Base-by-base conservation (phyloP, 2,329 filamentous ascomycete species). In the Neofusicoccum umdonicola region DNA sequence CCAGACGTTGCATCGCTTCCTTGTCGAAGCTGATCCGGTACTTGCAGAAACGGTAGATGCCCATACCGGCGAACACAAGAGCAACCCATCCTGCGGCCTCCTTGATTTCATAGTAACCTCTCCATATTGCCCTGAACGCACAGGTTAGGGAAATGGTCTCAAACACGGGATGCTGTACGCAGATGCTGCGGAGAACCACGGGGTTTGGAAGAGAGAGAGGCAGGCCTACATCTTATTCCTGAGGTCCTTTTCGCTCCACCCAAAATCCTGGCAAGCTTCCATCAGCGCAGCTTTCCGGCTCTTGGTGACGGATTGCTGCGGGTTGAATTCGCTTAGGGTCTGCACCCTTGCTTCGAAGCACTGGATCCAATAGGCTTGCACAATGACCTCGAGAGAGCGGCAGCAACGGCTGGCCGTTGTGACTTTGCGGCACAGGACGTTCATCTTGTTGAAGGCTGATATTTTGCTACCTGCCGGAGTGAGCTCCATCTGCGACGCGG, bases 41-140 rank as follows among this genome's bases (percentile, higher is more conserved):
- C 69, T 87, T 87, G 80, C 84, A 87, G 71, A 86, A 85, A 7
- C 84, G 79, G 71, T 87, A 87, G 13, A 87, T 80, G 1, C 85
- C 84, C 74, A 83, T 83, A 39, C 85, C 84, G 4, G 84, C 81
- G 67, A 87, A 87, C 1, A 86, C 80, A 3, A 87, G 77, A 11
- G 82, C 79, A 2, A 79, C 81, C 84, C 84, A 87, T 3, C 84
- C 85, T 3, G 82, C 84, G 17, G 80, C 79, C 58, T 85, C 81
- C 72, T 85, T 83, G 68, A 87, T 85, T 70, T 86, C 83, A 67
- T 84, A 81, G 70, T 87, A 87, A 11, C 85, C 84, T 61, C 83
- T 80, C 85, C 85, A 87, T 64, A 87, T 80, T 1, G 78, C 80
- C 56, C 56, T 60, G 11, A 34, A 13, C 8, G n/a, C 72, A 9